phyloP scores from a whole-genome alignment of 2,329 filamentous ascomycete species.

The Aspergillus sp. region DNA sequence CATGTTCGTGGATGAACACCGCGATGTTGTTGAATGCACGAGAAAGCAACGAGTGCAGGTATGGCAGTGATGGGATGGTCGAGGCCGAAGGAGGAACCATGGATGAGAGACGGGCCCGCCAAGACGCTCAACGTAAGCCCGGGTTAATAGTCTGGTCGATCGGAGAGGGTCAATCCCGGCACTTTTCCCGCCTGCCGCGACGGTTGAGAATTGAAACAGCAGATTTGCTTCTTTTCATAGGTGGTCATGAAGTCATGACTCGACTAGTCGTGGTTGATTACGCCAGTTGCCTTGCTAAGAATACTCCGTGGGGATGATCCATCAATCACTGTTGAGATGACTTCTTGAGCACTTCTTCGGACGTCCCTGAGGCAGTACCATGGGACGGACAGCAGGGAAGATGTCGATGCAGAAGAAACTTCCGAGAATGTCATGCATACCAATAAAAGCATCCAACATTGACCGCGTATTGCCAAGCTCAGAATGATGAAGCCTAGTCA shows the following conservation, averaged over 20 bases:
- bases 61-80: not conserved
- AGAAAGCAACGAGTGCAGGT: too few species aligned
- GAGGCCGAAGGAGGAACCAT: not conserved
- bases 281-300: not conserved
- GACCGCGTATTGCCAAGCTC: conserved; percentile 10
- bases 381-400: not conserved
- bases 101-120: not conserved
- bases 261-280: not conserved
- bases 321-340: not conserved
- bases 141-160: not conserved
- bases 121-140: not conserved
- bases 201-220: not conserved
- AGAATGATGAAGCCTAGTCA: conserved; percentile 15
- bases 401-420: not conserved
- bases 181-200: not conserved
- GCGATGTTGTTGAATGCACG: too few species aligned
- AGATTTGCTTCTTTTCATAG: not conserved
- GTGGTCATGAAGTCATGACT: too few species aligned
- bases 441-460: not conserved
- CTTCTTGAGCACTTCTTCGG: not conserved
- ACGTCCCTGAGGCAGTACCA: not conserved
- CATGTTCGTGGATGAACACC: too few species aligned
- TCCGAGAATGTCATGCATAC: not conserved
- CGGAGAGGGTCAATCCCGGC: not conserved
- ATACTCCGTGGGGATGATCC: too few species aligned